These are phyloP conservation scores for Trichocladium antarcticum DNA, from an alignment of 495 filamentous ascomycete species.

Conservation along the genomic window DNA sequence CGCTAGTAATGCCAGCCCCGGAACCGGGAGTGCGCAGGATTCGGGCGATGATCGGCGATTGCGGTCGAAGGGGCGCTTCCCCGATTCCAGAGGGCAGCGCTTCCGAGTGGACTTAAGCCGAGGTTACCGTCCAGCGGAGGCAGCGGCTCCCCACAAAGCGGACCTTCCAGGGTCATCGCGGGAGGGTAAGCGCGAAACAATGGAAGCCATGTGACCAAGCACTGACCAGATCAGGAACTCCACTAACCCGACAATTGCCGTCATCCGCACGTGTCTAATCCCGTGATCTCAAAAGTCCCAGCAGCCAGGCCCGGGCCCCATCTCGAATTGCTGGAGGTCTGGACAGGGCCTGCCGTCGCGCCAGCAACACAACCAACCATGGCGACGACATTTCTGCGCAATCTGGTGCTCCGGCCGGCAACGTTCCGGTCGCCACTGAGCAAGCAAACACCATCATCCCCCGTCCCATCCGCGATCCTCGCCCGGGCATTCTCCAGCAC, in stretches of 20 bases:
- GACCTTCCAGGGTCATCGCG: not conserved
- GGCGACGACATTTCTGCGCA: conserved; percentile 24
- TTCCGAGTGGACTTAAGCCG: conserved; percentile 1
- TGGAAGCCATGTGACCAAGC: conserved; percentile 13
- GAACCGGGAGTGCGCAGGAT: not conserved
- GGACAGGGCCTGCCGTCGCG: conserved; percentile 6
- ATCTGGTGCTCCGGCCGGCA: conserved; percentile 18
- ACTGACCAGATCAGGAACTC: not conserved
- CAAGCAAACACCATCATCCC: not conserved
- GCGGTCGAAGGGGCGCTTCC: conserved; percentile 1
- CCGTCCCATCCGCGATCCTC: not conserved
- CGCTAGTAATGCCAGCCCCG: not conserved
- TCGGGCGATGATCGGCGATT: not conserved
- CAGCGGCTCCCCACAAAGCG: conserved; percentile 3
- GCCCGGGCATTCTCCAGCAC: conserved; percentile 40
- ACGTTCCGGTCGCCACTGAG: conserved; percentile 16
- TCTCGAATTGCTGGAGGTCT: not conserved
- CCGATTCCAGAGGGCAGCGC: not conserved
- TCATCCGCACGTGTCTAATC: conserved; percentile 8
- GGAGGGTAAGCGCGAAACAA: not conserved
- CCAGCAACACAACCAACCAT: conserved; percentile 12
- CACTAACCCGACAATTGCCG: conserved; percentile 9
- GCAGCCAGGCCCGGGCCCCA: not conserved
- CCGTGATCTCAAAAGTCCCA: conserved; percentile 19
- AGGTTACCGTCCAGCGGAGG: conserved; percentile 5